Base-by-base conservation (phyloP, 2,329 filamentous ascomycete species). In the Neonectria sp. region DNA sequence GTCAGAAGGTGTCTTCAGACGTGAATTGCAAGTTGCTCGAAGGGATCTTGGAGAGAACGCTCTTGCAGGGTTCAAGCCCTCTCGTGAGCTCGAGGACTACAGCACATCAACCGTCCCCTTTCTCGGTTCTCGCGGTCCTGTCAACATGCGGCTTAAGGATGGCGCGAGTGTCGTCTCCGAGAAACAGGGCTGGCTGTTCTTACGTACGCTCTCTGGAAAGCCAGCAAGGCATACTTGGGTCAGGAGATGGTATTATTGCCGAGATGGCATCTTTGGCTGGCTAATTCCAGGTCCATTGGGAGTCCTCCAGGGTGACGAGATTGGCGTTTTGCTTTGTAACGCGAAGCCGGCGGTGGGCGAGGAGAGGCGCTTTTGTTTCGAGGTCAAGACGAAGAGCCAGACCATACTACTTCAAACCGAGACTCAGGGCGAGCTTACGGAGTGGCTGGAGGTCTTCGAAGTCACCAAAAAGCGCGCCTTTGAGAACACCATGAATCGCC, bases 331-430 rank as follows among this genome's bases (percentile, higher is more conserved):
- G 59, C 89, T 99, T 45, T 99, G 96, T 83, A 97, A 94, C 76
- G 93, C 96, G 55, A 94, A 95, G 75, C 95, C 95, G 21, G 95
- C 95, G 1, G 92, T 97, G 58, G 91, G 94, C 72, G 96, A 99
- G 81, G 96, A 99, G 76, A 90, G 96, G 45, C 90, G 96, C 17
- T 99, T 98, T 81, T 98, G 96, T 79, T 98, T 99, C 76, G 96
- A 99, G 81, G 93, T 99, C 76, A 99, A 98, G 85, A 99, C 96
- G 3, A 99, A 98, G 81, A 97, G 94, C 76, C 93, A 93, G 69
- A 96, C 92, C 56, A 91, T 97, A 70, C 84, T 98, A 66, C 86
- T 99, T 3, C 96, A 99, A 82, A 93, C 95, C 5, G 96, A 99
- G 79, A 97, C 94, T 0, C 96, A 99, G 79, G 86, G 85, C 56